Conservation (phyloP, 495 filamentous ascomycete genomes). For the Penicillium argentinense region DNA sequence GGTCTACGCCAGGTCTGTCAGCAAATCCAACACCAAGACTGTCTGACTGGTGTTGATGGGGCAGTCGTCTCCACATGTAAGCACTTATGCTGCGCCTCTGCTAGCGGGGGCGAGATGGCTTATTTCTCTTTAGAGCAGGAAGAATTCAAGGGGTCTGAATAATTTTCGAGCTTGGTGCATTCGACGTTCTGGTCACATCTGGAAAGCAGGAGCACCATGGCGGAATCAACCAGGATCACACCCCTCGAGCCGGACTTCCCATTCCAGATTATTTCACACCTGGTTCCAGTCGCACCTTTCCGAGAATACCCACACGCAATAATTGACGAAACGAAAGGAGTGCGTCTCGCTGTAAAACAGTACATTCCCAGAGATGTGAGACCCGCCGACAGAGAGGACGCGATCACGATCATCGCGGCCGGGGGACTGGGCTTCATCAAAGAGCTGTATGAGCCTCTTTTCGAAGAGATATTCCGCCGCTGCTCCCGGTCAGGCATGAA, state of each 20-base stretch:
- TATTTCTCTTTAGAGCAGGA: no score
- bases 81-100: no score
- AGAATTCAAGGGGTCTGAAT: no score
- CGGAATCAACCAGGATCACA: background rate
- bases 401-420: slow-evolving; percentile 2
- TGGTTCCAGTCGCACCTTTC: background rate
- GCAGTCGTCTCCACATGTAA: no score
- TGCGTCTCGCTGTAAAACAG: slow-evolving; percentile 1
- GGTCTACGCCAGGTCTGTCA: no score
- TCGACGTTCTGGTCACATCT: no score
- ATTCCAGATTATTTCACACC: slow-evolving; percentile 2
- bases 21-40: no score
- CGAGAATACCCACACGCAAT: slow-evolving; percentile 6
- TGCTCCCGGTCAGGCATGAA: background rate
- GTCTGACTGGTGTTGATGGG: no score
- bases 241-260: slow-evolving; percentile 4
- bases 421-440: slow-evolving; percentile 6
- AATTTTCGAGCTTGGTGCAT: no score
- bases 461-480: background rate
- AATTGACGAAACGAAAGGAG: slow-evolving; percentile 2
- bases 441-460: slow-evolving; percentile 5
- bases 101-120: no score
- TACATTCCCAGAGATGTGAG: background rate
- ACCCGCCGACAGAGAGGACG: background rate
- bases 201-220: background rate